A percentile compares a stretch with the other conserved stretches of the same genome.
phyloP scores from a whole-genome alignment of 176 grass and related monocot genomes.

The Poa pratensis region DNA sequence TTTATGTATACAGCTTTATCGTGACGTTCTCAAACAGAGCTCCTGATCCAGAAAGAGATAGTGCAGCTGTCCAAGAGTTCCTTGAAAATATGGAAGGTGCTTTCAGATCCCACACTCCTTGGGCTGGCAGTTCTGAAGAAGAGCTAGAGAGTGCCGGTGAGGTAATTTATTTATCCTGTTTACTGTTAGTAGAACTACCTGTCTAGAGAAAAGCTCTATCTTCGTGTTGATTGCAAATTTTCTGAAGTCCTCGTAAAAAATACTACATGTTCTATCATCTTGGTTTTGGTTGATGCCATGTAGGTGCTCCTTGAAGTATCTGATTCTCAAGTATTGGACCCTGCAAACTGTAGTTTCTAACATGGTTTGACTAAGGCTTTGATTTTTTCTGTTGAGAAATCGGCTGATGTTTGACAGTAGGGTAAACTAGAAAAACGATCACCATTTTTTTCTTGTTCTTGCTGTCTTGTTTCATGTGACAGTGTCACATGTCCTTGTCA shows the following conservation, averaged over 20 bases:
- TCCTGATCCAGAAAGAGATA: constrained; percentile 96
- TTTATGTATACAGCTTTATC: constrained; percentile 72
- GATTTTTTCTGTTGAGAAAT: background rate
- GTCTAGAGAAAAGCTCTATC: background rate
- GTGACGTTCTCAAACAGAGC: constrained; percentile 81
- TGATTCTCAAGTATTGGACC: background rate
- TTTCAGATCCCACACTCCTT: constrained; percentile 85
- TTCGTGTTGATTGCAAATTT: background rate
- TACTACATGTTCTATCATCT: background rate
- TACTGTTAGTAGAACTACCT: constrained; percentile 26
- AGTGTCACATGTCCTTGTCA: background rate
- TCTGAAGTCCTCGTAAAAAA: background rate
- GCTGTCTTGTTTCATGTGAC: background rate
- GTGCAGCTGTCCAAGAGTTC: constrained; percentile 80
- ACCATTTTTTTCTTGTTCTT: background rate
- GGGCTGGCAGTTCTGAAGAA: constrained; percentile 97
- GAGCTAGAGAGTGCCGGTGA: constrained; percentile 95
- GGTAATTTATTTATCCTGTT: constrained; percentile 57
- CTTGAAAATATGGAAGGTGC: constrained; percentile 94
- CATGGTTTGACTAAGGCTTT: background rate
- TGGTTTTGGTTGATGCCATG: background rate
- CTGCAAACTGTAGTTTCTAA: background rate
- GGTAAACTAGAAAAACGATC: background rate
- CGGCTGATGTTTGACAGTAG: background rate
- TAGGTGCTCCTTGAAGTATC: background rate